Evolutionary conservation across 2,329 filamentous ascomycete species (phyloP).

Genomic region (Alternaria triticimaculans): DNA sequence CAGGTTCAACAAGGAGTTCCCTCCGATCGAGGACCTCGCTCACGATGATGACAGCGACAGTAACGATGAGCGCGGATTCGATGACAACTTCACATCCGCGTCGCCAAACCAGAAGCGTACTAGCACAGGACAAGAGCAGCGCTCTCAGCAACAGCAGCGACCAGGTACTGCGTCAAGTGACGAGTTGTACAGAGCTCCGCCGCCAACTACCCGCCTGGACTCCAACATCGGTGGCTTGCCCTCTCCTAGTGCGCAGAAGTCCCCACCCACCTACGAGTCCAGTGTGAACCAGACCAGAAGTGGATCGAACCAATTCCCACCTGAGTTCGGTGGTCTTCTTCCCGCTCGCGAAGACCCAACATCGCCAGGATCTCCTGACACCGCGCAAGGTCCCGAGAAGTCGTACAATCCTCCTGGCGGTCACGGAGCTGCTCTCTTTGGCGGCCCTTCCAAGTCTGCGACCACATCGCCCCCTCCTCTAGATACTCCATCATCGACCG

Average conservation of each 20-base stretch:
- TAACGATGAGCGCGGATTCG: constrained; percentile 76
- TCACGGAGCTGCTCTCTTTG: constrained; percentile 51
- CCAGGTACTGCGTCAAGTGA: constrained; percentile 38
- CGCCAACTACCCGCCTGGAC: constrained; percentile 44
- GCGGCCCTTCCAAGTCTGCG: constrained; percentile 44
- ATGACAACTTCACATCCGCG: constrained; percentile 85
- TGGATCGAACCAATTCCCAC: constrained; percentile 57
- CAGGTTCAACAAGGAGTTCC: constrained; percentile 79
- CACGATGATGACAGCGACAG: constrained; percentile 81
- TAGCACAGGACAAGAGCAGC: constrained; percentile 34
- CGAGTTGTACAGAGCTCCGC: constrained; percentile 42
- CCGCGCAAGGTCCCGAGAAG: constrained; percentile 48
- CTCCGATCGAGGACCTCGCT: constrained; percentile 87
- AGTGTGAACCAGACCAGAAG: constrained; percentile 45
- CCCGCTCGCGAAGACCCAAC: constrained; percentile 63
- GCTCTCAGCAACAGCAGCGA: constrained; percentile 33
- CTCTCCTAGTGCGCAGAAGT: constrained; percentile 61
- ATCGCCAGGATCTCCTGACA: constrained; percentile 42
- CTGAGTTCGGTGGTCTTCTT: constrained; percentile 63
- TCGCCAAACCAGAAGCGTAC: constrained; percentile 49
- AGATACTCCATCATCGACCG: constrained; percentile 50
- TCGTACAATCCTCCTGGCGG: constrained; percentile 46
- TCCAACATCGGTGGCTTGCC: constrained; percentile 55
- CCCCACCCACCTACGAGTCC: constrained; percentile 64
- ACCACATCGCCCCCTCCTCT: constrained; percentile 49